Evolutionary conservation across 345 rosid species (phyloP).

Genomic region (Diplotaxis tenuifolia): DNA sequence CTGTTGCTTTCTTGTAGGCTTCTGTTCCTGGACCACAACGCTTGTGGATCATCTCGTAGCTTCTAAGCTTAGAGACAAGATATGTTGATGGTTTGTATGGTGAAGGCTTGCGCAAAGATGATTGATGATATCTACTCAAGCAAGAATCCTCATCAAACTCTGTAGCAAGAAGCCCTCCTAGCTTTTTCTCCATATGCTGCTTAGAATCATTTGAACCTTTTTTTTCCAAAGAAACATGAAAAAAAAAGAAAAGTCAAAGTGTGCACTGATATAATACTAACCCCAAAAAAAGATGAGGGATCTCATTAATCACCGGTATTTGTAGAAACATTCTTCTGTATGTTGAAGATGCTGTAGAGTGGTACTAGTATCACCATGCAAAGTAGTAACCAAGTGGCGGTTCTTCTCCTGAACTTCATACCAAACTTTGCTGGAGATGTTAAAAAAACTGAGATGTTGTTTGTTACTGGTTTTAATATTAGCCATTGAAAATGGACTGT

Average conservation of each 20-base stretch:
- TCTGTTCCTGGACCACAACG: too few species aligned
- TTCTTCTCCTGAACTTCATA: not conserved
- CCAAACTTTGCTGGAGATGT: not conserved
- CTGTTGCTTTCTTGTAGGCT: slow-evolving; percentile 19
- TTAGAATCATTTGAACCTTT: not conserved
- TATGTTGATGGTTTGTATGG: slow-evolving; percentile 37
- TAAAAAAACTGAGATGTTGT: not conserved
- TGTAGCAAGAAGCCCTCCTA: slow-evolving; percentile 31
- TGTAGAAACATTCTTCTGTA: too few species aligned
- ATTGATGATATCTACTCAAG: slow-evolving; percentile 34
- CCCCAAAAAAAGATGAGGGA: too few species aligned
- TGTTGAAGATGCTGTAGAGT: not conserved
- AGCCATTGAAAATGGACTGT: not conserved
- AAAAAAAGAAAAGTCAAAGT: too few species aligned
- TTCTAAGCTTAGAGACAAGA: too few species aligned
- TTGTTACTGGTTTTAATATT: not conserved
- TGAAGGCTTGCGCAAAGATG: slow-evolving; percentile 33
- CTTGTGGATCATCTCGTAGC: slow-evolving; percentile 41
- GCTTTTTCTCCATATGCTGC: not conserved
- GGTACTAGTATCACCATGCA: not conserved
- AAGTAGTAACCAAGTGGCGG: not conserved
- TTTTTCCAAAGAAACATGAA: too few species aligned
- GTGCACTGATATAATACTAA: too few species aligned
- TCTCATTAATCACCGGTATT: too few species aligned
- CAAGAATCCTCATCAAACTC: slow-evolving; percentile 36